Base-by-base conservation (phyloP, 331 rosid genomes). In the Dryas integrifolia region DNA sequence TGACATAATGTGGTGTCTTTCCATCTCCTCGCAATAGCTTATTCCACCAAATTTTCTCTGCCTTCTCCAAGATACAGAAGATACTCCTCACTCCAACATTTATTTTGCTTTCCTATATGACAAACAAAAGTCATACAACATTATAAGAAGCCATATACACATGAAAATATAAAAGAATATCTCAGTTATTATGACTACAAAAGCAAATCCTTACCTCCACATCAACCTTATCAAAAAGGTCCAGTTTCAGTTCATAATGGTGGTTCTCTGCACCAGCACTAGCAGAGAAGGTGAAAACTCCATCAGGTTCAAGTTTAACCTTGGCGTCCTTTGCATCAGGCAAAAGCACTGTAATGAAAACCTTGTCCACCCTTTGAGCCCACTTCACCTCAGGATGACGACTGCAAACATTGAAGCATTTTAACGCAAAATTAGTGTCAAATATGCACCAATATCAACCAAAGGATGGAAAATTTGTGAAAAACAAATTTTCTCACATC, bases 381-480 rank as follows among this genome's bases (percentile, higher is more conserved):
- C 98, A 93, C 87, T 93, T 93, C 71, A 93, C 85, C 77, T 93
- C 98, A 2, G 98, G 98, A 88, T 86, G 97, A 86, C 93, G 99
- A 85, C 98, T 95, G 79, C 87, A 70, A 57, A 40, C 6, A 64
- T 51, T 21, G 15, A 53, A 73, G 7, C 61, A 69, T 7, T 12
- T 61, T 39, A 62, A 30, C 49, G 1, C n/a, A 62, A 62, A 62
- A 62, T 3, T 8, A 4, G 30, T 45, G 6, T 9, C 13, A 62
- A 62, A 62, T 1, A 62, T 24, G 5, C 21, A 41, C 8, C 58
- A 55, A 8, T 15, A 48, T 38, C 40, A 14, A 15, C 47, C 3
- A 63, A 45, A 67, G 6, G 40, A 30, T 30, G 35, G 35, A 30
- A 30, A 30, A 30, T 30, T 30, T 30, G 35, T 30, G 35, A 30